Evolutionary conservation across 1,139 yeast genomes (phyloP).

Genomic region (Geotrichum reessii): DNA sequence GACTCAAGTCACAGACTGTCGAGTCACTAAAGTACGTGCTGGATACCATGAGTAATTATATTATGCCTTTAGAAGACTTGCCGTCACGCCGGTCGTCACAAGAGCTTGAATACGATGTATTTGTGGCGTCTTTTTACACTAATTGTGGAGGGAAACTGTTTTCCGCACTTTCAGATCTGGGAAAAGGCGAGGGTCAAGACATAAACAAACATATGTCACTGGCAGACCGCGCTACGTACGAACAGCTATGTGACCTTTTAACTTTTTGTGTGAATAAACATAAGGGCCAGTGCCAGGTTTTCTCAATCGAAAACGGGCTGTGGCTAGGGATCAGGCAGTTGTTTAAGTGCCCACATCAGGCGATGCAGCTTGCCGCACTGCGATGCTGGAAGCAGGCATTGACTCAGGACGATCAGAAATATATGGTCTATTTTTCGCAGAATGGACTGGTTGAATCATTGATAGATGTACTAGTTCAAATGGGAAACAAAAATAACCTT

Average conservation of each 20-base stretch:
- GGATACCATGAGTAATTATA: constrained; percentile 44
- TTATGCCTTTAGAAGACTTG: constrained; percentile 36
- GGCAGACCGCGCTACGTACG: constrained; percentile 45
- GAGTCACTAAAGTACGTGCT: constrained; percentile 74
- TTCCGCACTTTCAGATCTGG: constrained; percentile 20
- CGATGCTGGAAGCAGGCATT: constrained; percentile 35
- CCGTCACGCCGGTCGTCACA: constrained; percentile 42
- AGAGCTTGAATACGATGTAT: constrained; percentile 22
- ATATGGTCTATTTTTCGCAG: constrained; percentile 32
- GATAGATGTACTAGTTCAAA: constrained; percentile 47
- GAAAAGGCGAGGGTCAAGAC: constrained; percentile 2
- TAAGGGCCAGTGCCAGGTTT: constrained; percentile 49
- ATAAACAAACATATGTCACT: constrained; percentile 11
- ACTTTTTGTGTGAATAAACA: constrained; percentile 63
- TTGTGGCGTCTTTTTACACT: constrained; percentile 24
- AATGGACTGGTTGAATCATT: constrained; percentile 41
- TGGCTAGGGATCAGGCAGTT: constrained; percentile 22
- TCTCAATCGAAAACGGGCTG: constrained; percentile 49
- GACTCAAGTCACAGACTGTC: constrained; percentile 72
- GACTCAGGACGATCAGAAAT: constrained; percentile 44
- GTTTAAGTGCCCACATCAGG: constrained; percentile 38
- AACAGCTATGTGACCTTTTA: constrained; percentile 64
- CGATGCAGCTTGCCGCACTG: constrained; percentile 53
- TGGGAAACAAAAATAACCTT: constrained; percentile 52
- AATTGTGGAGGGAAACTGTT: constrained; percentile 25